Percentiles rank a stretch among this genome's conserved stretches.
Evolutionary conservation across 164 flowering plant genomes (phyloP).

Genomic region (Vitis riparia): DNA sequence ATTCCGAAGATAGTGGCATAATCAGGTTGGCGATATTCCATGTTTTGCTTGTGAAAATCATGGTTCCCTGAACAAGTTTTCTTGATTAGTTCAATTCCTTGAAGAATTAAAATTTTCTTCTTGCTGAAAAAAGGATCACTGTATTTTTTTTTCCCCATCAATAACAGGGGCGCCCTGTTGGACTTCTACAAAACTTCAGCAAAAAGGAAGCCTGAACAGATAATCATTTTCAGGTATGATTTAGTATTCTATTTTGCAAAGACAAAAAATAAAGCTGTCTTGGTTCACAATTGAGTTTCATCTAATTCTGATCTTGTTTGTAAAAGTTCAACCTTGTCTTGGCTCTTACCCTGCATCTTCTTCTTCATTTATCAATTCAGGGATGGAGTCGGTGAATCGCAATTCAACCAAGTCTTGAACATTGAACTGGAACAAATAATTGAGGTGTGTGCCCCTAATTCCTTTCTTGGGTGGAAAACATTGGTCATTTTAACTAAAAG

Average conservation of each 20-base stretch:
- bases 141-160: neutral
- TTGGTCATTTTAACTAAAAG: neutral
- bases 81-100: neutral
- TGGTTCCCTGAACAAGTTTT: neutral
- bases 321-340: conserved; percentile 2
- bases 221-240: conserved; percentile 23
- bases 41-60: neutral
- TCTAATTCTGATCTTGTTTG: neutral
- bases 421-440: conserved; percentile 80
- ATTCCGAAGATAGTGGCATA: conserved; percentile 16
- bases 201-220: conserved; percentile 18
- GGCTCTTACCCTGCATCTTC: neutral
- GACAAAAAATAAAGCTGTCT: too few species aligned
- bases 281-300: too few species aligned
- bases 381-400: conserved; percentile 97
- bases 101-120: neutral
- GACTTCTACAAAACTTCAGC: conserved; percentile 18
- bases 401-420: conserved; percentile 82
- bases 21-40: conserved; percentile 8
- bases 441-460: conserved; percentile 40
- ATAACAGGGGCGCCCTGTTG: conserved; percentile 4
- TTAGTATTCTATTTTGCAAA: neutral
- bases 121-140: neutral
- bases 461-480: neutral
- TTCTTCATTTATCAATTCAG: conserved; percentile 28